phyloP scores from a whole-genome alignment of 345 rosid species.

The Euphorbia lathyris region DNA sequence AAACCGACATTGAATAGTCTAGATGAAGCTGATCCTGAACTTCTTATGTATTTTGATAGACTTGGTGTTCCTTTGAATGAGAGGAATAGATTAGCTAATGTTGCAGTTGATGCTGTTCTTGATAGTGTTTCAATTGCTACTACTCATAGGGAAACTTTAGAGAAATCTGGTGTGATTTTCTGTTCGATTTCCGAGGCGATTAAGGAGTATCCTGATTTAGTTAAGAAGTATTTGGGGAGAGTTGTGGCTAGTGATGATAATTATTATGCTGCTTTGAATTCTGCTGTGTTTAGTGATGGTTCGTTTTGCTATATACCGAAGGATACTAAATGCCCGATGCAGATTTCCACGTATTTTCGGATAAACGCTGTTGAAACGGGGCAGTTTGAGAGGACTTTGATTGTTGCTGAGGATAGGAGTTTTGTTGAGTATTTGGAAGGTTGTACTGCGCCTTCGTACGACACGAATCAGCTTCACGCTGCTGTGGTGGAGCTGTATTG shows the following conservation, averaged over 20 bases:
- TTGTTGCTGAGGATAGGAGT: slow-evolving; percentile 87
- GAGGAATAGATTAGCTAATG: slow-evolving; percentile 74
- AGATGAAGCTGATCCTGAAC: slow-evolving; percentile 87
- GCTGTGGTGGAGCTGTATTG: slow-evolving; percentile 94
- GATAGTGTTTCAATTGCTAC: slow-evolving; percentile 93
- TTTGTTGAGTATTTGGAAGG: slow-evolving; percentile 95
- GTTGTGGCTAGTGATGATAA: slow-evolving; percentile 89
- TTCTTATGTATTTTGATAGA: slow-evolving; percentile 67
- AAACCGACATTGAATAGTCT: slow-evolving; percentile 74
- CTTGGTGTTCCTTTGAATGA: slow-evolving; percentile 71
- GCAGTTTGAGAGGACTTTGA: slow-evolving; percentile 96
- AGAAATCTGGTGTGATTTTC: slow-evolving; percentile 78
- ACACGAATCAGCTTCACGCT: slow-evolving; percentile 87
- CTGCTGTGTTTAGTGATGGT: slow-evolving; percentile 95
- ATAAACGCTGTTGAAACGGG: slow-evolving; percentile 91
- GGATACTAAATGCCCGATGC: slow-evolving; percentile 85
- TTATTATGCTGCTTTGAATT: slow-evolving; percentile 75
- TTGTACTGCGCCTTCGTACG: slow-evolving; percentile 91
- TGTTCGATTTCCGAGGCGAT: slow-evolving; percentile 90
- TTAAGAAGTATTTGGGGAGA: slow-evolving; percentile 74
- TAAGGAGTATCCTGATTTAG: slow-evolving; percentile 69
- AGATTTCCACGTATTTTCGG: slow-evolving; percentile 83
- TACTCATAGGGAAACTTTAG: slow-evolving; percentile 70
- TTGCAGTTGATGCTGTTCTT: slow-evolving; percentile 87
- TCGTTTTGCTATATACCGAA: slow-evolving; percentile 80